These are phyloP conservation scores for Rachicladosporium sp. DNA, from an alignment of 2,329 filamentous ascomycete species.

Conservation along the genomic window DNA sequence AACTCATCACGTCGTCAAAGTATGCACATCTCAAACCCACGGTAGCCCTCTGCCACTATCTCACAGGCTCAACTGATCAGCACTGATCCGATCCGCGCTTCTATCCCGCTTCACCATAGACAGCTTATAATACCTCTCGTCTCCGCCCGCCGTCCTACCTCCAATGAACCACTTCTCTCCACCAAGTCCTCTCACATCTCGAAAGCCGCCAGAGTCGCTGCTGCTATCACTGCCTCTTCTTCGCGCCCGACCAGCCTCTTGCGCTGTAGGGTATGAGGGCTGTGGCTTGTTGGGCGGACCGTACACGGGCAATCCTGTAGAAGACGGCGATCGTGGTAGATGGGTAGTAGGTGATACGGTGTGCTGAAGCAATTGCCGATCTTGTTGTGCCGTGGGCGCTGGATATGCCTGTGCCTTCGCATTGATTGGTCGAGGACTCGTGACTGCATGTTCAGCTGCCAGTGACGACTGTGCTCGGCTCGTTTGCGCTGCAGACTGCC, in stretches of 20 bases:
- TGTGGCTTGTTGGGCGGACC: conserved; percentile 23
- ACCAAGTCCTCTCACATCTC: conserved; percentile 56
- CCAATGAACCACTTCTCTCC: conserved; percentile 75
- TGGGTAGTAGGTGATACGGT: conserved; percentile 25
- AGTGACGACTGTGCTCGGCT: conserved; percentile 8
- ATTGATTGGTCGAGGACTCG: conserved; percentile 35
- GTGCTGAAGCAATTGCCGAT: conserved; percentile 27
- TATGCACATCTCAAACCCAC: too few species aligned
- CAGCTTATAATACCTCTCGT: conserved; percentile 71
- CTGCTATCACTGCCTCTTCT: conserved; percentile 59
- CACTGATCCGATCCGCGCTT: conserved; percentile 61
- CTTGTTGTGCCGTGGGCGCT: conserved; percentile 21
- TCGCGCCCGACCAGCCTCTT: conserved; percentile 25
- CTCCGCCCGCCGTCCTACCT: conserved; percentile 61
- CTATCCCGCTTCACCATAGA: conserved; percentile 61
- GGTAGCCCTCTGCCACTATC: too few species aligned
- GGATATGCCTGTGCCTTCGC: conserved; percentile 28
- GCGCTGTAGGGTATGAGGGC: conserved; percentile 20
- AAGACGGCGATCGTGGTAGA: conserved; percentile 23
- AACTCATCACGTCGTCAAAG: too few species aligned
- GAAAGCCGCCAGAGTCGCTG: conserved; percentile 62
- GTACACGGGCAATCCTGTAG: conserved; percentile 21
- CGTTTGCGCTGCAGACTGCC: conserved; percentile 13
- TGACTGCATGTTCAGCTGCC: conserved; percentile 22
- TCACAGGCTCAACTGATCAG: conserved; percentile 65